phyloP scores from a whole-genome alignment of 768 basidiomycete species.

The Boletus sensibilis region DNA sequence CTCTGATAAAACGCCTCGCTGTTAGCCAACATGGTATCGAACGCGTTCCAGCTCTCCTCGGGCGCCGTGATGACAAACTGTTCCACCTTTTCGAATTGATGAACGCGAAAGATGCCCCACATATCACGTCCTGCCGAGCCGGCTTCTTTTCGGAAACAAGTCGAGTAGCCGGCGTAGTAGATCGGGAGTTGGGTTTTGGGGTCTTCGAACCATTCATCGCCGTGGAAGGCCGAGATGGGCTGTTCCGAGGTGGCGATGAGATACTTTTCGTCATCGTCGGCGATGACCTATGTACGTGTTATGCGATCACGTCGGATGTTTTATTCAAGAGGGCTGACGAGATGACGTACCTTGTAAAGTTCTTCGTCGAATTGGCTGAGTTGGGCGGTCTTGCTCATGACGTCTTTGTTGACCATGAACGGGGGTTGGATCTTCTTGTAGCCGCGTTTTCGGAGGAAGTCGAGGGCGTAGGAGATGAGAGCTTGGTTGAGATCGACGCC shows the following conservation, averaged over 20 bases:
- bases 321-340: background rate
- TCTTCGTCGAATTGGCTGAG: constrained; percentile 98
- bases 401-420: constrained; percentile 97
- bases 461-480: constrained; percentile 89
- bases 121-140: constrained; percentile 96
- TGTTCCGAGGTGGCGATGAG: constrained; percentile 99
- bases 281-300: constrained; percentile 60
- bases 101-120: constrained; percentile 99
- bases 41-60: constrained; percentile 90
- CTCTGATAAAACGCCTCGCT: constrained; percentile 97
- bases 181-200: constrained; percentile 92
- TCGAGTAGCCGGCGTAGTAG: constrained; percentile 84
- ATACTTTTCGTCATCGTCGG: constrained; percentile 93
- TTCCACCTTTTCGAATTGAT: constrained; percentile 99
- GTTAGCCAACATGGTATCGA: constrained; percentile 86
- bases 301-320: background rate
- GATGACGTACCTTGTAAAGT: constrained; percentile 76
- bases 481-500: constrained; percentile 98
- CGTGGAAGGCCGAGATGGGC: constrained; percentile 93
- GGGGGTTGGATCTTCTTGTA: constrained; percentile 97
- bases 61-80: constrained; percentile 96
- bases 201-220: constrained; percentile 97
- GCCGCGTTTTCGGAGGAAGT: constrained; percentile 77
- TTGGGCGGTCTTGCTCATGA: constrained; percentile 98
- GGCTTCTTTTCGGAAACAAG: constrained; percentile 99